A percentile compares a stretch with the other conserved stretches of the same genome.
phyloP scores from a whole-genome alignment of 208 protist species.

The Crithidia fasciculata region DNA sequence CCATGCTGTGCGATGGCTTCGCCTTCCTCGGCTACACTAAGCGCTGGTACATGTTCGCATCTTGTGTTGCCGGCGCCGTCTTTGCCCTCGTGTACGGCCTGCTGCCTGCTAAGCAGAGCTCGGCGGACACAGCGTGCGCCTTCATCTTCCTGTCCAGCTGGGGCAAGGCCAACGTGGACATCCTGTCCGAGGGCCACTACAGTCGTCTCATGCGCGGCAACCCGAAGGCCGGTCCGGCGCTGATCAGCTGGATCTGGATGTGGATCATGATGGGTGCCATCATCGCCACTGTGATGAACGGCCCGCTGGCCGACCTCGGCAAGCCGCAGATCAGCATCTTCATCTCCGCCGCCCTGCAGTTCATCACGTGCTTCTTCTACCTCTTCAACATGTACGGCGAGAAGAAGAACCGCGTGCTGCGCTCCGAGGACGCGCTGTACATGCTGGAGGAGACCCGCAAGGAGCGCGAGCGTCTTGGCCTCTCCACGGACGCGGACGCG shows the following conservation, averaged over 20 bases:
- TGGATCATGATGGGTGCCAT: slow-evolving; percentile 56
- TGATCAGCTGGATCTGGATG: slow-evolving; percentile 77
- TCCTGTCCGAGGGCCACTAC: slow-evolving; percentile 83
- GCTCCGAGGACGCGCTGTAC: slow-evolving; percentile 43
- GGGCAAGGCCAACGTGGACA: slow-evolving; percentile 74
- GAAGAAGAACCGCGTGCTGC: slow-evolving; percentile 57
- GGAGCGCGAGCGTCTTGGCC: slow-evolving; percentile 34
- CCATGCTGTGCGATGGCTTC: slow-evolving; percentile 66
- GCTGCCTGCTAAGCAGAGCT: slow-evolving; percentile 43
- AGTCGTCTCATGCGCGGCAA: slow-evolving; percentile 61
- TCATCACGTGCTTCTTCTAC: slow-evolving; percentile 55
- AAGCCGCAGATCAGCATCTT: slow-evolving; percentile 54
- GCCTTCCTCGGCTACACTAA: slow-evolving; percentile 75
- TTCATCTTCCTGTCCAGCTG: slow-evolving; percentile 64
- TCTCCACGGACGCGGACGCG: not conserved
- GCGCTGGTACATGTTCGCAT: slow-evolving; percentile 70
- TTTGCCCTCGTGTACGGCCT: slow-evolving; percentile 55
- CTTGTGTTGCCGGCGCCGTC: slow-evolving; percentile 43
- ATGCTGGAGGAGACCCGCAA: slow-evolving; percentile 33
- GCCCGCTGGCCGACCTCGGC: slow-evolving; percentile 60
- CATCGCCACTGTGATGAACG: slow-evolving; percentile 49
- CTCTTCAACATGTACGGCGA: slow-evolving; percentile 77
- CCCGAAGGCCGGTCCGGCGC: slow-evolving; percentile 46
- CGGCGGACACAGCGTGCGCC: slow-evolving; percentile 37
- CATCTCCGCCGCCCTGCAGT: slow-evolving; percentile 62